Percentiles rank a stretch among this genome's conserved stretches.
Conservation (phyloP, 164 flowering plant species). For the Chloranthus sessilifolius region DNA sequence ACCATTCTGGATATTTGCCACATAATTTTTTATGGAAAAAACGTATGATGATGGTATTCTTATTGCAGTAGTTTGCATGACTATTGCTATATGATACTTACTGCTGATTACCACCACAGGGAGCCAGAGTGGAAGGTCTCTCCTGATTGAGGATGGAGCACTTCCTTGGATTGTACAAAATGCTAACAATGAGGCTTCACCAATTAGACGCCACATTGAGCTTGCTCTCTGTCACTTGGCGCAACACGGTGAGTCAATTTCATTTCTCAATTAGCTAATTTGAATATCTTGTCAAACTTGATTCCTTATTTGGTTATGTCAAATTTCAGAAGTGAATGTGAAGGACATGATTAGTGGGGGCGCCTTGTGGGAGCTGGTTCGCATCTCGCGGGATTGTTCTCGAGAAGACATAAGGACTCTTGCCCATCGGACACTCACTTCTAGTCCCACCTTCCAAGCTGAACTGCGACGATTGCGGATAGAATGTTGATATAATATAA, state of each 20-base stretch:
- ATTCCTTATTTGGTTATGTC: background rate
- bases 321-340: constrained; percentile 68
- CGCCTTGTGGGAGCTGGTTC: constrained; percentile 94
- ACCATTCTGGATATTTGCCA: no score
- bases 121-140: constrained; percentile 60
- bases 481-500: constrained; percentile 23
- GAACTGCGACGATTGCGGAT: constrained; percentile 66
- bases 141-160: constrained; percentile 87
- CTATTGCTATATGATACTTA: no score
- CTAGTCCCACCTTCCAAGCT: constrained; percentile 70
- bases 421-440: constrained; percentile 56
- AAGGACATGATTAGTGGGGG: constrained; percentile 86
- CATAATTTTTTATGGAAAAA: no score
- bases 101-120: no score
- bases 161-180: constrained; percentile 94
- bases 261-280: background rate
- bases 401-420: constrained; percentile 83
- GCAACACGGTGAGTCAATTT: constrained; percentile 61
- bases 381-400: constrained; percentile 83
- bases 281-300: background rate
- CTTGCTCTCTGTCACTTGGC: constrained; percentile 98
- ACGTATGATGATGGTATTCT: no score
- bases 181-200: constrained; percentile 84
- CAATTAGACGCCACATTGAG: constrained; percentile 86
- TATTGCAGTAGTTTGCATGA: no score